Percentiles rank a stretch among this genome's conserved stretches.
These are phyloP conservation scores for Excoecaria cochinchinensis DNA, from an alignment of 345 rosid species.

Conservation along the genomic window DNA sequence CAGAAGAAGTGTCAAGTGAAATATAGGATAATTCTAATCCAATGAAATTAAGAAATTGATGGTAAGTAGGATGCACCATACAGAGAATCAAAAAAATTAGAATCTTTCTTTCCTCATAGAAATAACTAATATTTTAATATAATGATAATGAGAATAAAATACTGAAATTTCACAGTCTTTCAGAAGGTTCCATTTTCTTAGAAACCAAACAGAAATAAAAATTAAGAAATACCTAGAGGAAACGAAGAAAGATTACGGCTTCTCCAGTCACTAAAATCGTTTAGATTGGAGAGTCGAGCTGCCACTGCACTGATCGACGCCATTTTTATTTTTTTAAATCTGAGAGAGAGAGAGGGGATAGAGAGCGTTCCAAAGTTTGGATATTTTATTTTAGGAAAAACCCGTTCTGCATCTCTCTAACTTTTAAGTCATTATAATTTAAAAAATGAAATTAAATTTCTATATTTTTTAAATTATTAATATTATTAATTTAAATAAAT, in stretches of 20 bases:
- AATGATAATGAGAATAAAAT: background rate
- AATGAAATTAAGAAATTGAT: background rate
- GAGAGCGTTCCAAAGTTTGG: background rate
- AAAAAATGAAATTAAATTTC: too few species aligned
- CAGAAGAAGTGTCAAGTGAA: background rate
- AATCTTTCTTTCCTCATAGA: background rate
- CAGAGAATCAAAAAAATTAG: background rate
- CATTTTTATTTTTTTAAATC: constrained; percentile 29
- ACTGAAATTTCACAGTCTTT: background rate
- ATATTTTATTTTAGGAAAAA: too few species aligned
- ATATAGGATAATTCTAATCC: background rate
- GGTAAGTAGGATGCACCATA: too few species aligned
- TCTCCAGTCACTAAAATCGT: constrained; percentile 30
- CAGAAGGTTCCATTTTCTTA: background rate
- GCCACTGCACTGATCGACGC: constrained; percentile 44
- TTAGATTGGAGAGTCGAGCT: constrained; percentile 31
- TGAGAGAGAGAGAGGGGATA: background rate
- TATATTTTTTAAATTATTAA: too few species aligned
- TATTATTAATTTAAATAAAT: too few species aligned
- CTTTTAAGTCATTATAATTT: too few species aligned
- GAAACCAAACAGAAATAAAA: background rate
- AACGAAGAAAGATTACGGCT: constrained; percentile 37
- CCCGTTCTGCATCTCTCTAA: too few species aligned
- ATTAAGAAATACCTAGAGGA: constrained; percentile 35
- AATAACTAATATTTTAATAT: background rate